Evolutionary conservation across 768 basidiomycete genomes (phyloP).

Genomic region (Collybia sordida): DNA sequence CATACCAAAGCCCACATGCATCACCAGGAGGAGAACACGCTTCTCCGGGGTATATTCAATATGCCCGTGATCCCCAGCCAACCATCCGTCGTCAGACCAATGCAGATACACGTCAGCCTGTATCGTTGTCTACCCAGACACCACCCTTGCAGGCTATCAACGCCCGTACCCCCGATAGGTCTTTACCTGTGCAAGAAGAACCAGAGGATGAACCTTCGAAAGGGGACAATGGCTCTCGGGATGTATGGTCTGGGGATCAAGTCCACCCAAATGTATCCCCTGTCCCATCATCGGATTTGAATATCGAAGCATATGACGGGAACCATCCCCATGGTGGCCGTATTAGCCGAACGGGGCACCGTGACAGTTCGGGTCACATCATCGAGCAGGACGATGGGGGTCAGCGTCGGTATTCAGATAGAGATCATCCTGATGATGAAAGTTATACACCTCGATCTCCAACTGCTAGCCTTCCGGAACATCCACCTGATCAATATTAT

Average conservation of each 20-base stretch:
- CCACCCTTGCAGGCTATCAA: conserved; percentile 53
- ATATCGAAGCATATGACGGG: conserved; percentile 37
- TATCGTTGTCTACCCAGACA: conserved; percentile 47
- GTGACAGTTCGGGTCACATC: conserved; percentile 45
- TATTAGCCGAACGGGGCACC: conserved; percentile 36
- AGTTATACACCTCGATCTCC: conserved; percentile 72
- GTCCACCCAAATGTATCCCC: conserved; percentile 39
- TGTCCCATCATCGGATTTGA: conserved; percentile 54
- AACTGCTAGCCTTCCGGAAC: conserved; percentile 56
- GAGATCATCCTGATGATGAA: conserved; percentile 42
- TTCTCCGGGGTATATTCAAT: conserved; percentile 44
- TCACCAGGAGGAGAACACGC: conserved; percentile 43
- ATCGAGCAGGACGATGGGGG: conserved; percentile 38
- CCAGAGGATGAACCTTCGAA: conserved; percentile 61
- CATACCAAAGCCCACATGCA: conserved; percentile 47
- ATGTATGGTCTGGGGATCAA: conserved; percentile 27
- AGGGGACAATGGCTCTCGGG: conserved; percentile 24
- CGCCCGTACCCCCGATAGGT: conserved; percentile 66
- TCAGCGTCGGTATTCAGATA: conserved; percentile 29
- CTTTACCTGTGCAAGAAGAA: conserved; percentile 77
- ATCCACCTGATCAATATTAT: conserved; percentile 29
- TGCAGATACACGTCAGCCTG: conserved; percentile 28
- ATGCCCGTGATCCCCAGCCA: conserved; percentile 47
- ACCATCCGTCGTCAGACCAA: conserved; percentile 27
- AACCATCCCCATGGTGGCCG: conserved; percentile 32